Evolutionary conservation across 1,284 basidiomycete genomes (phyloP).

Genomic region (Cerioporus squamosus): DNA sequence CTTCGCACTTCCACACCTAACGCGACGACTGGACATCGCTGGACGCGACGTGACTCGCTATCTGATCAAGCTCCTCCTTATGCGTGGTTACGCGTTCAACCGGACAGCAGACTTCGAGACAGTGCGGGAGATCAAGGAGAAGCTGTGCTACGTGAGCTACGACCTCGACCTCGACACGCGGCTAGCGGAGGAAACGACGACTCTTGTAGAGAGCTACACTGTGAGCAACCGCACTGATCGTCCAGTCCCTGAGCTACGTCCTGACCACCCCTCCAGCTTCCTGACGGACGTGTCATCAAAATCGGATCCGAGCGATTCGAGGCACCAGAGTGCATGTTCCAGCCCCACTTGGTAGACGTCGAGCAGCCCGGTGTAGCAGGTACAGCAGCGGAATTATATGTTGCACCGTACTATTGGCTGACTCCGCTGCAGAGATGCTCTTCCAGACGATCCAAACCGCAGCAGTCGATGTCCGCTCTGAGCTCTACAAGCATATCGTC

Average conservation of each 20-base stretch:
- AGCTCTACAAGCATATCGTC: constrained; percentile 98
- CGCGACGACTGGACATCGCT: constrained; percentile 93
- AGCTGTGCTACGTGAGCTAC: constrained; percentile 97
- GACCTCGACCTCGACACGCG: constrained; percentile 95
- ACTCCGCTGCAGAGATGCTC: constrained; percentile 74
- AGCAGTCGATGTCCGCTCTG: constrained; percentile 87
- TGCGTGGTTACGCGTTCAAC: constrained; percentile 99
- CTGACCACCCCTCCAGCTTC: constrained; percentile 51
- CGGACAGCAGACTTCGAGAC: constrained; percentile 99
- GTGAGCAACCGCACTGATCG: constrained; percentile 50
- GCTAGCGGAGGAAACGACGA: constrained; percentile 95
- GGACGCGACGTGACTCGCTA: constrained; percentile 98
- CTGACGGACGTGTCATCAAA: constrained; percentile 96
- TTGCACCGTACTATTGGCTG: not conserved
- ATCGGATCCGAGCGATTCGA: constrained; percentile 99
- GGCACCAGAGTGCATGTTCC: constrained; percentile 99
- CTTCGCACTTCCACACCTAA: constrained; percentile 94
- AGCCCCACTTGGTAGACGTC: constrained; percentile 96
- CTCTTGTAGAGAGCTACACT: constrained; percentile 95
- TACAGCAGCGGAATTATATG: constrained; percentile 35
- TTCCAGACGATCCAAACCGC: constrained; percentile 96
- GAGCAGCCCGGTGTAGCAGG: constrained; percentile 97
- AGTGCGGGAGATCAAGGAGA: constrained; percentile 98
- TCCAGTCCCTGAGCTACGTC: constrained; percentile 22
- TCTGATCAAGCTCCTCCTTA: constrained; percentile 96